A percentile compares a stretch with the other conserved stretches of the same genome.
Evolutionary conservation across 1,284 basidiomycete species (phyloP).

Genomic region (Rugosomyces carneus): DNA sequence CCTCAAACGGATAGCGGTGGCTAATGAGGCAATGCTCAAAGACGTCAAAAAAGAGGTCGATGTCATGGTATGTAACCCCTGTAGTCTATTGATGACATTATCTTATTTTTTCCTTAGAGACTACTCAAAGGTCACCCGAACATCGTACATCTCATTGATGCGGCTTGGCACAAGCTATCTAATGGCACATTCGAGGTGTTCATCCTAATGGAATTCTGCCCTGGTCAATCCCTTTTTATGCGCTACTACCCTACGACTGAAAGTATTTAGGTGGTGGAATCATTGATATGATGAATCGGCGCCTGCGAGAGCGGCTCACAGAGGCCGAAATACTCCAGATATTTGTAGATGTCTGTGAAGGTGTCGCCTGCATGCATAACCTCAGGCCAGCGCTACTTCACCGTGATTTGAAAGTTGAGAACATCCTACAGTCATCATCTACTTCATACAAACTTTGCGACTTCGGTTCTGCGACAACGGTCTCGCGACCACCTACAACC

Average conservation of each 20-base stretch:
- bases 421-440: constrained; percentile 79
- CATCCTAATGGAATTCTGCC: constrained; percentile 98
- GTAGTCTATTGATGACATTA: constrained; percentile 19
- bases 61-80: constrained; percentile 75
- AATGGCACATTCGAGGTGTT: constrained; percentile 92
- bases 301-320: constrained; percentile 87
- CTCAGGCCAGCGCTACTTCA: constrained; percentile 87
- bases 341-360: constrained; percentile 93
- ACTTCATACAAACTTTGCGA: constrained; percentile 95
- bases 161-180: constrained; percentile 80
- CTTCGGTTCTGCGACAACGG: constrained; percentile 89
- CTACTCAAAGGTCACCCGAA: constrained; percentile 86
- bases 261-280: constrained; percentile 79
- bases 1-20: constrained; percentile 93
- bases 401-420: constrained; percentile 98
- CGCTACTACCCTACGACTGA: constrained; percentile 9
- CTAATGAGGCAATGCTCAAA: constrained; percentile 84
- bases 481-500: constrained; percentile 66
- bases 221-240: constrained; percentile 33
- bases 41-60: constrained; percentile 98
- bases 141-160: constrained; percentile 92
- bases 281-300: constrained; percentile 98
- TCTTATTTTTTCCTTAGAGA: constrained; percentile 45
- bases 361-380: constrained; percentile 94
- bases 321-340: constrained; percentile 97